Evolutionary conservation across 2,329 filamentous ascomycete genomes (phyloP).

Genomic region (Colletotrichum paranaense): DNA sequence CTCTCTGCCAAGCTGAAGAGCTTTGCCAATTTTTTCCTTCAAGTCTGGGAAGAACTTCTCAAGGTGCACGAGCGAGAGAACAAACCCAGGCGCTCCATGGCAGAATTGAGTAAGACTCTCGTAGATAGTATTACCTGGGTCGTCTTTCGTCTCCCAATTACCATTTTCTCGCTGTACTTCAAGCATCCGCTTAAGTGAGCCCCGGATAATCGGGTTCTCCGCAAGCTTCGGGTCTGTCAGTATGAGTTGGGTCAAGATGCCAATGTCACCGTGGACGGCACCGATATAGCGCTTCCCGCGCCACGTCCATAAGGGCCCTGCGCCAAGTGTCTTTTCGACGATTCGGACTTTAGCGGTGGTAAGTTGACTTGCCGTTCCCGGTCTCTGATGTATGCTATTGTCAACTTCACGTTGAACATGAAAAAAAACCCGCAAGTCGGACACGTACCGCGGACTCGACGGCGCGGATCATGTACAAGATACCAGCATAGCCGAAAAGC

Average conservation of each 20-base stretch:
- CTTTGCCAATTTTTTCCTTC: slow-evolving; percentile 62
- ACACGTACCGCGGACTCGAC: slow-evolving; percentile 68
- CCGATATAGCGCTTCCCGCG: slow-evolving; percentile 72
- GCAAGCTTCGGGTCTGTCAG: slow-evolving; percentile 67
- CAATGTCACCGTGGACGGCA: slow-evolving; percentile 74
- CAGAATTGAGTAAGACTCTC: slow-evolving; percentile 70
- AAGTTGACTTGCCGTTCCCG: slow-evolving; percentile 63
- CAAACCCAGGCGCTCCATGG: slow-evolving; percentile 73
- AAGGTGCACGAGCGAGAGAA: slow-evolving; percentile 67
- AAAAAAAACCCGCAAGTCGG: slow-evolving; percentile 50
- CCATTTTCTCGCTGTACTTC: slow-evolving; percentile 69
- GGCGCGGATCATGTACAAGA: slow-evolving; percentile 74
- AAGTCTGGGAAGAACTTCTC: slow-evolving; percentile 66
- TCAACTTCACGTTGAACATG: slow-evolving; percentile 50
- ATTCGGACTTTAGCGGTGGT: slow-evolving; percentile 39
- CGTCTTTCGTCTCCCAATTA: slow-evolving; percentile 66
- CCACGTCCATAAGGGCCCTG: slow-evolving; percentile 70
- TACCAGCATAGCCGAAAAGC: slow-evolving; percentile 74
- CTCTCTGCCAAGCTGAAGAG: slow-evolving; percentile 62
- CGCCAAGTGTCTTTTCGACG: slow-evolving; percentile 6
- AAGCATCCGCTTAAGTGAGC: slow-evolving; percentile 68
- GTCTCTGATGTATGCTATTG: slow-evolving; percentile 60
- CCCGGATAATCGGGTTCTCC: slow-evolving; percentile 60
- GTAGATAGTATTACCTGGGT: neutral
- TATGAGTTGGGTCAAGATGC: slow-evolving; percentile 76